phyloP scores from a whole-genome alignment of 2,329 filamentous ascomycete genomes.

The Paracamarosporium sp. region DNA sequence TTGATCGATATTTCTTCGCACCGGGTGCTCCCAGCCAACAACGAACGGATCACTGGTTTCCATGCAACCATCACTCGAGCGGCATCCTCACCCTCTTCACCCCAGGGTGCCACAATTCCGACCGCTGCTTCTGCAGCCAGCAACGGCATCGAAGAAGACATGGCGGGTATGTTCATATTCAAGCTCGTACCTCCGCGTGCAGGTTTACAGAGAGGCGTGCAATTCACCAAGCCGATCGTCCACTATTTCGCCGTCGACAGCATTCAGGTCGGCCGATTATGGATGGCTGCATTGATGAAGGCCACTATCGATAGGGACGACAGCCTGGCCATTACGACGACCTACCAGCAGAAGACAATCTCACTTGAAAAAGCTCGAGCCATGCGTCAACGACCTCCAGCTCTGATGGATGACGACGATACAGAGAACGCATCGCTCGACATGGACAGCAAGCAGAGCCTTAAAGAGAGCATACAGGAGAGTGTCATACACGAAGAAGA shows the following conservation, averaged over 20 bases:
- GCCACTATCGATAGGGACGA: slow-evolving; percentile 94
- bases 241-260: slow-evolving; percentile 98
- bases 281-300: slow-evolving; percentile 99
- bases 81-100: slow-evolving; percentile 70
- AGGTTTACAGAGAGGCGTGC: slow-evolving; percentile 87
- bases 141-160: slow-evolving; percentile 54
- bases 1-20: slow-evolving; percentile 98
- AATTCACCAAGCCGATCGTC: slow-evolving; percentile 95
- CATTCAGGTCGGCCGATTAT: slow-evolving; percentile 83
- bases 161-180: slow-evolving; percentile 86
- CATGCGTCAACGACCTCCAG: slow-evolving; percentile 88
- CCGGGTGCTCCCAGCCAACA: slow-evolving; percentile 91
- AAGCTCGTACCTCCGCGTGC: slow-evolving; percentile 92
- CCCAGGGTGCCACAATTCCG: slow-evolving; percentile 48
- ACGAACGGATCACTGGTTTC: slow-evolving; percentile 86
- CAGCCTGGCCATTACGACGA: slow-evolving; percentile 79
- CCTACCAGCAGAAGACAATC: slow-evolving; percentile 97
- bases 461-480: slow-evolving; percentile 44
- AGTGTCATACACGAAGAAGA: slow-evolving; percentile 47
- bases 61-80: slow-evolving; percentile 92
- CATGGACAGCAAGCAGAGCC: slow-evolving; percentile 34
- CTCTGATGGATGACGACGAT: slow-evolving; percentile 70
- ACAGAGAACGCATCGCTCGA: slow-evolving; percentile 38
- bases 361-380: slow-evolving; percentile 85
- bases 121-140: slow-evolving; percentile 48